phyloP scores from a whole-genome alignment of 2,329 filamentous ascomycete species.

The Fusarium sp. region DNA sequence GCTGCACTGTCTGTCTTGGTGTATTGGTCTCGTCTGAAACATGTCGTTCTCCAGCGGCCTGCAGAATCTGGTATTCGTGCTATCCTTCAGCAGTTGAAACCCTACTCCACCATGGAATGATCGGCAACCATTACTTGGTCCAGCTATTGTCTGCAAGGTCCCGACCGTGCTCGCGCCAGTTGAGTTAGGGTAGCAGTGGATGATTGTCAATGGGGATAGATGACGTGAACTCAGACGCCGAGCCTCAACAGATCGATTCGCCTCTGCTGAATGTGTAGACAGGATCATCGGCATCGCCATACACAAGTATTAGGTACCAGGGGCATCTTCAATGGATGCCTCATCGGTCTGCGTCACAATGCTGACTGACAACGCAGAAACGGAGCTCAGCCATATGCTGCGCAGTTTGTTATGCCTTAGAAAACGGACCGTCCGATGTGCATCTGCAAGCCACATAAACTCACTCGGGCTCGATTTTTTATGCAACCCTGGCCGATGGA shows the following conservation, averaged over 20 bases:
- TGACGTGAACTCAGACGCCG: slow-evolving; percentile 14
- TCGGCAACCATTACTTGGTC: slow-evolving; percentile 27
- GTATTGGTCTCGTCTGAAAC: slow-evolving; percentile 11
- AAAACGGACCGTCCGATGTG: slow-evolving; percentile 37
- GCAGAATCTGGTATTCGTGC: slow-evolving; percentile 27
- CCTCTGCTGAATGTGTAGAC: neutral
- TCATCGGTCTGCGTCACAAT: neutral
- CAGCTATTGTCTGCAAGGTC: slow-evolving; percentile 42
- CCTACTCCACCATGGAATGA: slow-evolving; percentile 33
- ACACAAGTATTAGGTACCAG: neutral
- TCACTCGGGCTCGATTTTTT: slow-evolving; percentile 28
- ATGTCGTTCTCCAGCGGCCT: slow-evolving; percentile 12
- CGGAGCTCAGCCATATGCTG: slow-evolving; percentile 26
- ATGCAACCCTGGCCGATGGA: slow-evolving; percentile 25
- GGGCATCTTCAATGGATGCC: neutral
- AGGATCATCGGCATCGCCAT: neutral
- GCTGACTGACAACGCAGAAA: slow-evolving; percentile 24
- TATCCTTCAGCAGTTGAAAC: slow-evolving; percentile 16
- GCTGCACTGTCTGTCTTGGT: slow-evolving; percentile 5
- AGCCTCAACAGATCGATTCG: slow-evolving; percentile 16
- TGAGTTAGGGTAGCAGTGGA: slow-evolving; percentile 29
- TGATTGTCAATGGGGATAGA: slow-evolving; percentile 34
- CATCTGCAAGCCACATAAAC: slow-evolving; percentile 32
- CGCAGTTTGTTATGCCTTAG: neutral
- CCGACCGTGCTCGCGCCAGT: slow-evolving; percentile 26